phyloP scores from a whole-genome alignment of 805 yeast species.

The Lachancea nothofagi region DNA sequence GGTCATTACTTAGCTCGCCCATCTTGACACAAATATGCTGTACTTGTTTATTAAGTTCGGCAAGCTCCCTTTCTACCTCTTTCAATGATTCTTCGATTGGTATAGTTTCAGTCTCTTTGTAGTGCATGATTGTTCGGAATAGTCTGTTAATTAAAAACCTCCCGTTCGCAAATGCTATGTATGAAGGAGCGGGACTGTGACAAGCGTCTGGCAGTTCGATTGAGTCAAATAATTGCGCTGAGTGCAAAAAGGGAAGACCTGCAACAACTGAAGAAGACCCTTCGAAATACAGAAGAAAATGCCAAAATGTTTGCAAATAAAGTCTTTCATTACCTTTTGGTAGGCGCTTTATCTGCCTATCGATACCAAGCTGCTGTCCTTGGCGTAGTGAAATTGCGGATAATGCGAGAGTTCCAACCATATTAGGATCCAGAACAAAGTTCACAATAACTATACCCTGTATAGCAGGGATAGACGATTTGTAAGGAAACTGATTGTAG shows the following conservation, averaged over 20 bases:
- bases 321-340: conserved; percentile 1
- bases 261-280: conserved; percentile 30
- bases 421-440: conserved; percentile 29
- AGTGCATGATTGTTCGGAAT: conserved; percentile 21
- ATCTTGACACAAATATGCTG: conserved; percentile 11
- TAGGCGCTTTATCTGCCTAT: conserved; percentile 6
- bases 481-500: conserved; percentile 19
- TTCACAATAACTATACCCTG: conserved; percentile 22
- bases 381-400: conserved; percentile 26
- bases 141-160: conserved; percentile 21
- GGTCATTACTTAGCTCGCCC: conserved; percentile 3
- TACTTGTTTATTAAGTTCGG: conserved; percentile 13
- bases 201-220: conserved; percentile 12
- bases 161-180: conserved; percentile 23
- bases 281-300: conserved; percentile 23
- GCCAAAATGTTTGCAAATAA: conserved; percentile 19
- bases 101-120: conserved; percentile 10
- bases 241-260: conserved; percentile 24
- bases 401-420: conserved; percentile 22
- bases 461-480: conserved; percentile 21
- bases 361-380: conserved; percentile 26
- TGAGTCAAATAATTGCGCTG: conserved; percentile 12
- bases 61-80: conserved; percentile 8
- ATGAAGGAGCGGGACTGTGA: conserved; percentile 5
- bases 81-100: conserved; percentile 9